phyloP scores from a whole-genome alignment of 2,329 filamentous ascomycete genomes.

The Nectriaceae sp. region DNA sequence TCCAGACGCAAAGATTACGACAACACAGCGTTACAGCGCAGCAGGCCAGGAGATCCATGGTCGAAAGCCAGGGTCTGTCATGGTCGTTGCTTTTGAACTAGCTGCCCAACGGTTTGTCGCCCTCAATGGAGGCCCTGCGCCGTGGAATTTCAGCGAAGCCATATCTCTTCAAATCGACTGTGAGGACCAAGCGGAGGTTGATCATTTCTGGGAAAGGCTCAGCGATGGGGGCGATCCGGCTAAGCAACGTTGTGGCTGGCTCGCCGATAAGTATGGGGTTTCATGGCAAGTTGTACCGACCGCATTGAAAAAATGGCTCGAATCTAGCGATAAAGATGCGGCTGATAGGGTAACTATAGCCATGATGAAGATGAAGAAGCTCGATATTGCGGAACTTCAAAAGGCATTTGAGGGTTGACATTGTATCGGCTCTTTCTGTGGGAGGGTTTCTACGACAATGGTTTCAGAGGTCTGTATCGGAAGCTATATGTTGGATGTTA shows the following conservation, averaged over 20 bases:
- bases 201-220: conserved; percentile 49
- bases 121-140: conserved; percentile 45
- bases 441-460: no score
- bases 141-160: conserved; percentile 42
- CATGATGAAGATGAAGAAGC: conserved; percentile 47
- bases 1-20: conserved; percentile 37
- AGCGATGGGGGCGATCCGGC: conserved; percentile 39
- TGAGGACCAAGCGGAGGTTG: conserved; percentile 47
- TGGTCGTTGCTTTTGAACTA: conserved; percentile 41
- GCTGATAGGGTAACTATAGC: conserved; percentile 31
- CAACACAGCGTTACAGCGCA: conserved; percentile 32
- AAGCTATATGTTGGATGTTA: no score
- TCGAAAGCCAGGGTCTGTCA: conserved; percentile 32
- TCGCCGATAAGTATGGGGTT: conserved; percentile 47
- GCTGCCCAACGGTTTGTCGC: conserved; percentile 41
- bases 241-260: conserved; percentile 46
- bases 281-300: conserved; percentile 49
- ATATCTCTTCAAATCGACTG: conserved; percentile 47
- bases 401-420: conserved; percentile 32
- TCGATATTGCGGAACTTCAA: conserved; percentile 41
- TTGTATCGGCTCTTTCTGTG: no score
- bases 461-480: no score
- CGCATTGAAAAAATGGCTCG: conserved; percentile 36
- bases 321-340: conserved; percentile 35
- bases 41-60: conserved; percentile 34